Conservation (phyloP, 495 filamentous ascomycete species). For the Trichoderma asperelloides region DNA sequence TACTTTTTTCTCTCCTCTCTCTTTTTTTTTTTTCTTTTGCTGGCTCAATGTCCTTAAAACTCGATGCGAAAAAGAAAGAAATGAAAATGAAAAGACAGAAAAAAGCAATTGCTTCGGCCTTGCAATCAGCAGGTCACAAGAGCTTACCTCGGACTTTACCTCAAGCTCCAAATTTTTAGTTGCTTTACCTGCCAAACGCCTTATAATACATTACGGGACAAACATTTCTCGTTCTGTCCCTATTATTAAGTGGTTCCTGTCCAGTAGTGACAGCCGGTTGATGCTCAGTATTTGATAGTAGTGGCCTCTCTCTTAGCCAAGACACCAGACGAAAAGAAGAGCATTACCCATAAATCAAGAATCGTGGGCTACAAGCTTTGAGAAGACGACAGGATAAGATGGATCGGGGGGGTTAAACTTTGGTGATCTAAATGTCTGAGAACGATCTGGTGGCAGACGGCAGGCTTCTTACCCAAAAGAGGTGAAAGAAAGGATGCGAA, state of each 20-base stretch:
- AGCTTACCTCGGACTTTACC: conserved; percentile 67
- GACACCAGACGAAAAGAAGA: background rate
- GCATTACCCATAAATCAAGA: background rate
- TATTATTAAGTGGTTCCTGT: conserved; percentile 1
- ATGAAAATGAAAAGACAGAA: too few species aligned
- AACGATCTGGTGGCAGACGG: background rate
- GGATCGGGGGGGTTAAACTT: background rate
- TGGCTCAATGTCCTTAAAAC: background rate
- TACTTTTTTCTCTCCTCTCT: background rate
- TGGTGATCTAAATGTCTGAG: background rate
- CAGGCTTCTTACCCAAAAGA: conserved; percentile 52
- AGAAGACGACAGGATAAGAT: background rate
- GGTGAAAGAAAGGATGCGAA: conserved; percentile 22
- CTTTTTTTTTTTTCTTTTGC: background rate
- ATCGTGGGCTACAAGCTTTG: background rate
- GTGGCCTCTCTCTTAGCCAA: background rate
- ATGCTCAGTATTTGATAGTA: background rate
- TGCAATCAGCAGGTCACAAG: conserved; percentile 23
- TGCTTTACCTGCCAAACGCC: conserved; percentile 4
- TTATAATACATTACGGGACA: conserved; percentile 3
- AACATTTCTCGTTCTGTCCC: background rate
- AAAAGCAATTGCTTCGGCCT: conserved; percentile 14
- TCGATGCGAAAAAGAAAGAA: background rate
- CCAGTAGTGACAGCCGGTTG: background rate
- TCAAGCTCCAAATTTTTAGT: conserved; percentile 20